These are phyloP conservation scores for Microsporum canis DNA, from an alignment of 2,329 filamentous ascomycete genomes.

Conservation along the genomic window DNA sequence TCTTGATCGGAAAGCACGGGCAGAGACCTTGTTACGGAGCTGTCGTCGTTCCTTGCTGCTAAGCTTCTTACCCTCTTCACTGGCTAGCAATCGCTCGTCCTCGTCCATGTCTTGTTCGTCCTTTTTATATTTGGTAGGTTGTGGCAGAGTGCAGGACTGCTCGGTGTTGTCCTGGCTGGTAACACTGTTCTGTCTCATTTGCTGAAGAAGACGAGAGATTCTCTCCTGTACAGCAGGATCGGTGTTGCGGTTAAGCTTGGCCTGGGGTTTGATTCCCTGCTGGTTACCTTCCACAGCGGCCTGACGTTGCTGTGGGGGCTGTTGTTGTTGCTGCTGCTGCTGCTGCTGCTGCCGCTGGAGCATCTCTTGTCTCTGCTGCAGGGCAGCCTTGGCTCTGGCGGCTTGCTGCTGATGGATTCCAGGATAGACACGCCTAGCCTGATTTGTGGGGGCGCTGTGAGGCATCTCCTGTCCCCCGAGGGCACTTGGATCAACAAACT, in stretches of 20 bases:
- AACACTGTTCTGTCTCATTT: slow-evolving; percentile 69
- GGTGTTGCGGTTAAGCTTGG: slow-evolving; percentile 31
- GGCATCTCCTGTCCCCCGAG: slow-evolving; percentile 52
- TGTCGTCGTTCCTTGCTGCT: slow-evolving; percentile 94
- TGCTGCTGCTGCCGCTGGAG: slow-evolving; percentile 45
- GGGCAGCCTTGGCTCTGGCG: slow-evolving; percentile 61
- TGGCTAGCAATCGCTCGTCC: slow-evolving; percentile 85
- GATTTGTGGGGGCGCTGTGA: slow-evolving; percentile 37
- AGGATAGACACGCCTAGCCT: slow-evolving; percentile 69
- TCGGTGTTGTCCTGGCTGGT: slow-evolving; percentile 40
- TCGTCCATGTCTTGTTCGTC: slow-evolving; percentile 99
- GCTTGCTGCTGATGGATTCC: slow-evolving; percentile 88
- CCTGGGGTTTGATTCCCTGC: slow-evolving; percentile 19
- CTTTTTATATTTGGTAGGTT: slow-evolving; percentile 68
- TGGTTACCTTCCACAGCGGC: slow-evolving; percentile 19
- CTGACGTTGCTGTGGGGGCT: slow-evolving; percentile 24
- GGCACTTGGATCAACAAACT: slow-evolving; percentile 62
- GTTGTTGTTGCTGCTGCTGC: slow-evolving; percentile 36
- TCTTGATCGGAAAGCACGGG: slow-evolving; percentile 91
- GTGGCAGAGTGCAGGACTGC: slow-evolving; percentile 40
- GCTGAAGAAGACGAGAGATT: slow-evolving; percentile 82
- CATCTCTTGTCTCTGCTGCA: slow-evolving; percentile 53
- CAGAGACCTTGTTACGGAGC: slow-evolving; percentile 97
- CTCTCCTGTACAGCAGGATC: slow-evolving; percentile 79
- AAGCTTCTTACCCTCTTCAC: slow-evolving; percentile 98